phyloP scores from a whole-genome alignment of 2,329 filamentous ascomycete species.

The Ophidiomyces ophidiicola region DNA sequence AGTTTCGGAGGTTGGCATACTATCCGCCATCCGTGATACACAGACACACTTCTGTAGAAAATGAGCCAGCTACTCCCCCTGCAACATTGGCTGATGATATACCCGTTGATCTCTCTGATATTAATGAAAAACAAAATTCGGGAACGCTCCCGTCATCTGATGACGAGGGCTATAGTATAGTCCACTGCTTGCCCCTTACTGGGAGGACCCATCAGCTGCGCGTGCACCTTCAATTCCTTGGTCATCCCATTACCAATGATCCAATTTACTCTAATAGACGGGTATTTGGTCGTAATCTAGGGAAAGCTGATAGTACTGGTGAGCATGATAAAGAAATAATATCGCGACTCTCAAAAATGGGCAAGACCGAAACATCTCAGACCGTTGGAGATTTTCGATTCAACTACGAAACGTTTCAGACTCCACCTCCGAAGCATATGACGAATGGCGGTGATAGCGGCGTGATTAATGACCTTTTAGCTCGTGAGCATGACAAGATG shows the following conservation, averaged over 20 bases:
- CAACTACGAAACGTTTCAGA: constrained; percentile 56
- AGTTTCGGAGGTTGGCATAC: constrained; percentile 87
- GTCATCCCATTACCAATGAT: constrained; percentile 92
- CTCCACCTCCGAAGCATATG: constrained; percentile 27
- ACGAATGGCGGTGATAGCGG: constrained; percentile 24
- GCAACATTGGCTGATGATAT: constrained; percentile 12
- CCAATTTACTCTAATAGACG: constrained; percentile 92
- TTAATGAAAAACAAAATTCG: constrained; percentile 16
- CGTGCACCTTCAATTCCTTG: constrained; percentile 87
- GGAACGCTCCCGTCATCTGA: constrained; percentile 28
- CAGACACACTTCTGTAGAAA: constrained; percentile 11
- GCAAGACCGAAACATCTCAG: constrained; percentile 82
- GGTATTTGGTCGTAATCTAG: constrained; percentile 77
- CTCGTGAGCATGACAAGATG: constrained; percentile 58
- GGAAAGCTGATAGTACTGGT: constrained; percentile 51
- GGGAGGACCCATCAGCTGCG: constrained; percentile 90
- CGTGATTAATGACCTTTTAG: constrained; percentile 31
- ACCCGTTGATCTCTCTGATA: constrained; percentile 12
- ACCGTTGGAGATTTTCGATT: constrained; percentile 43
- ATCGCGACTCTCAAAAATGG: constrained; percentile 72
- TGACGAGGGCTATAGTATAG: constrained; percentile 73
- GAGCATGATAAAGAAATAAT: constrained; percentile 85
- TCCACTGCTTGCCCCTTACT: constrained; percentile 84
- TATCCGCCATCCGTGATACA: constrained; percentile 51
- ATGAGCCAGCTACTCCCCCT: constrained; percentile 12